Evolutionary conservation across 2,329 filamentous ascomycete genomes (phyloP), one percentile per base, ranked within the genome.

Genomic region (Aspergillus unguis): DNA sequence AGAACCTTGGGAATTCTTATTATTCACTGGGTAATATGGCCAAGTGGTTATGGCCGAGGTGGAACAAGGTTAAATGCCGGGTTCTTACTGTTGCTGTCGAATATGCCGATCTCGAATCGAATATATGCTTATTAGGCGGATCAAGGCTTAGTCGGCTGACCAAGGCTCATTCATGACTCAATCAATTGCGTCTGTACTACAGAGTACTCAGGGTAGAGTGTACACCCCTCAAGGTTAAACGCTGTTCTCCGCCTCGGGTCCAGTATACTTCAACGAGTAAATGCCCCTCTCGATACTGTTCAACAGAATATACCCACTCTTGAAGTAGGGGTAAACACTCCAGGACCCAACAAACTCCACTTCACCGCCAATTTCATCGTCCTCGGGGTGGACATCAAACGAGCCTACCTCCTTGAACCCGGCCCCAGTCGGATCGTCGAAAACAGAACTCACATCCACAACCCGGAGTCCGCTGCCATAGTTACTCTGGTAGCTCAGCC

Each of bases 291-390:
- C 58, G 7, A 60, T 60, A 38, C 58, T 58, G 40, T 60, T 60
- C 46, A 60, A 41, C 29, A 60, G 40, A 4, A 60, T 53, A 29
- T 52, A 11, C 23, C 56, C 54, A 29, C 56, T 58, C 11, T 40
- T 25, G 8, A 58, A 58, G 38, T 57, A 60, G n/a, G 54, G 58
- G n/a, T 58, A 58, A 6, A 60, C 56, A 17, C 56, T 58, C 58
- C 58, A 60, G 44, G 52, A 54, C 3, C 56, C 56, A 8, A 57
- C 52, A 25, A 60, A 58, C 29, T 57, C 52, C 2, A 58, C 56
- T 11, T 55, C 38, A 4, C 56, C 58, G 3, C 52, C 56, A 5
- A 27, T 10, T 6, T 17, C 52, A 45, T 60, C 58, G 31, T 60
- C 58, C 32, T 50, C 58, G 3, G 58, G 58, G 31, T 60, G 53